Base-by-base conservation (phyloP, 2,329 filamentous ascomycete species). In the Cordyceps farinosa region DNA sequence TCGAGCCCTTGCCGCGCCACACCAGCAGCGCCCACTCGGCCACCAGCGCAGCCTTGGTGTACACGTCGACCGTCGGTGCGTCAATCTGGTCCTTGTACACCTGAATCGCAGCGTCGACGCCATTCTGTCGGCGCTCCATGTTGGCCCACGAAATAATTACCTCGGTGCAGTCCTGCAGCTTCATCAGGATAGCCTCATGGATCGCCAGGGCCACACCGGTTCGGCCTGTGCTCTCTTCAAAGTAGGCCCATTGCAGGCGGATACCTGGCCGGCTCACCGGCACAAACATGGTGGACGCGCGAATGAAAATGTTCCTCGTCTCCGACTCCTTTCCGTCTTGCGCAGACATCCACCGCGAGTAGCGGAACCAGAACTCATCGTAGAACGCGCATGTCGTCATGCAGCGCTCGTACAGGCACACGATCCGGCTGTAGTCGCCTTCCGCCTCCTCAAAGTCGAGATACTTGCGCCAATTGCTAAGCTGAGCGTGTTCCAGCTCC, bases 301-400 rank as follows among this genome's bases (percentile, higher is more conserved):
- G 87, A 73, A 94, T 87, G 73, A 96, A 98, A 67, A 98, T 95
- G 75, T 91, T 93, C 63, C 95, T 89, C 6, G 94, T 89, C 72
- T 97, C 93, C 73, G 97, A 91, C 52, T 92, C 87, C 74, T 96
- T 97, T 68, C 83, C 87, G 1, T 86, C 78, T 72, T 96, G 91
- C 0, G 87, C 87, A 64, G 85, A 83, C 90, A 97, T 96, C 95
- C 95, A 99, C 47, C 94, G 84, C 17, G 90, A 91, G 76, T 97
- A 99, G n/a, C 95, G 90, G 70, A 96, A 87, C 95, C 95, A 99
- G 76, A 98, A 96, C 73, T 98, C 94, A 56, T 98, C 94, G 73
- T 99, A 97, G 68, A 96, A 90, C 17, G 95, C 94, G 71, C 91
- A 96, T 0, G 92, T 94, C 42, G 97, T 91, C 59, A 99, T 78